phyloP scores from a whole-genome alignment of 345 rosid genomes.

The Lagerstroemia speciosa region DNA sequence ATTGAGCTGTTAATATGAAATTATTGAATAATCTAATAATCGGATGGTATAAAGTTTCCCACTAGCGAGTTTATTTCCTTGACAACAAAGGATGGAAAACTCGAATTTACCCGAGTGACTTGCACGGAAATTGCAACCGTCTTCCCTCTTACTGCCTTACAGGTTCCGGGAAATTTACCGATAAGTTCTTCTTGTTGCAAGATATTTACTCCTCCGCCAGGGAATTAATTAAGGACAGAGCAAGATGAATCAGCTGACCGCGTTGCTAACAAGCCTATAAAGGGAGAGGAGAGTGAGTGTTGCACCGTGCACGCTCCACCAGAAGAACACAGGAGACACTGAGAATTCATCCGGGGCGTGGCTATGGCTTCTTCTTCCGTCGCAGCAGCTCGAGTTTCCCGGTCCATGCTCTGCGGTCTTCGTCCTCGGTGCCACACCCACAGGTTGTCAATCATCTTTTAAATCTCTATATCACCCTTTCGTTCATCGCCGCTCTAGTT shows the following conservation, averaged over 20 bases:
- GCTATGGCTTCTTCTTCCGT: slow-evolving; percentile 8
- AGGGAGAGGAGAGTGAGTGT: background rate
- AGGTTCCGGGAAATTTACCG: background rate
- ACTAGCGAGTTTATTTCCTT: too few species aligned
- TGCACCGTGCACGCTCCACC: background rate
- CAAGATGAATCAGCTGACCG: background rate
- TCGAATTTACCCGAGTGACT: too few species aligned
- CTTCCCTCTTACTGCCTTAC: background rate
- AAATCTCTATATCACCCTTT: background rate
- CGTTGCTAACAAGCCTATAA: background rate
- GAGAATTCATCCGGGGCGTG: background rate
- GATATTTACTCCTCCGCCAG: background rate
- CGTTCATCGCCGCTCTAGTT: background rate
- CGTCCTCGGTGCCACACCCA: slow-evolving; percentile 3
- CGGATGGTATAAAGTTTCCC: too few species aligned
- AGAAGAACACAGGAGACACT: background rate
- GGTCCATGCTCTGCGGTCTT: background rate
- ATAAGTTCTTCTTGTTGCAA: background rate
- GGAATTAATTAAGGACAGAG: background rate
- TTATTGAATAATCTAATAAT: too few species aligned
- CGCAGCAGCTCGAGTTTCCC: background rate
- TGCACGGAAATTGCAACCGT: background rate
- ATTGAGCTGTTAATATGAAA: too few species aligned
- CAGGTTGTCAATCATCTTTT: slow-evolving; percentile 6
- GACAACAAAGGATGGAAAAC: too few species aligned